Base-by-base conservation (phyloP, 805 yeast species). In the Yamadazyma olivae region DNA sequence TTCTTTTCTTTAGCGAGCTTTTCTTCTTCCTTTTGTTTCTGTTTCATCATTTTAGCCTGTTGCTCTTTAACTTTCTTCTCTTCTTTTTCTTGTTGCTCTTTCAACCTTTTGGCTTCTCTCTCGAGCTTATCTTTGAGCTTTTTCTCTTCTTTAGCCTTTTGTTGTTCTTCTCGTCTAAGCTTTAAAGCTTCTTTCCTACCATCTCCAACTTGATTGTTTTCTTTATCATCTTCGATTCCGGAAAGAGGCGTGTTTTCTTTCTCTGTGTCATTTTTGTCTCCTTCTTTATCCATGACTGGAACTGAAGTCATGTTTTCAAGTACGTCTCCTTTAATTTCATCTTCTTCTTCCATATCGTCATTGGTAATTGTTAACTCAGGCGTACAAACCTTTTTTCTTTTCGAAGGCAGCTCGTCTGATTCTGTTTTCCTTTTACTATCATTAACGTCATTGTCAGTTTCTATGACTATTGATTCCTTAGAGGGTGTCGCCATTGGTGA, bases 21-120 rank as follows among this genome's bases (percentile, higher is more conserved):
- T 39, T 43, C 37, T 18, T 29, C 39, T 33, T 40, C 43, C 44
- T 38, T 48, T 38, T 30, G 46, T 35, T 36, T 40, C 33, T 22
- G 46, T 56, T 18, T 43, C 51, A 31, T 56, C 57, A 24, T 37
- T 44, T 34, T 42, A 17, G 20, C 37, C 22, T 27, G 45, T 49
- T 24, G 40, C 43, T 26, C 26, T 17, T 32, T 29, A 13, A 28
- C 33, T 30, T 30, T 36, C 24, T 40, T 27, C 19, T 21, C 21
- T 16, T 25, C 17, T 27, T 32, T 35, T 26, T 37, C 32, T 40
- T 35, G 13, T 38, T 41, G n/a, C 35, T 43, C 39, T 40, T 46
- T 23, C 29, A 38, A 20, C 17, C 33, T 39, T 17, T 29, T 43
- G 39, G 42, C 22, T 37, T 45, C 44, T 40, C 48, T 37, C 30